These are phyloP conservation scores for Penicillium sp. DNA, from an alignment of 2,329 filamentous ascomycete genomes.

Conservation along the genomic window DNA sequence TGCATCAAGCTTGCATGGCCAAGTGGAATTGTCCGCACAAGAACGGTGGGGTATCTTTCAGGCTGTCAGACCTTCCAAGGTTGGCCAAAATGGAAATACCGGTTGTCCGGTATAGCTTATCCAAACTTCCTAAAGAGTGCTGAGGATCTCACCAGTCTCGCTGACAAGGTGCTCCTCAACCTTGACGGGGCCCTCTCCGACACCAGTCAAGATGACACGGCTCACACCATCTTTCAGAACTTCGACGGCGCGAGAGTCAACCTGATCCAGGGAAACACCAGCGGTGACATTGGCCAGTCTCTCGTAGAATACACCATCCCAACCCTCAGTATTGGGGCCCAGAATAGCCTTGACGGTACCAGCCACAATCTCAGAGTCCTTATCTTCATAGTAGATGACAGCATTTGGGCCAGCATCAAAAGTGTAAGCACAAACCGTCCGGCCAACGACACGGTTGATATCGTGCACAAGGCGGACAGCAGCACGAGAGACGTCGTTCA, in stretches of 20 bases:
- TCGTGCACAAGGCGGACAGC: slow-evolving; percentile 85
- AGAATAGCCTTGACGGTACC: slow-evolving; percentile 74
- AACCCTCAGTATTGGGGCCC: slow-evolving; percentile 57
- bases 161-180: slow-evolving; percentile 74
- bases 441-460: slow-evolving; percentile 77
- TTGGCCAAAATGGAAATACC: slow-evolving; percentile 12
- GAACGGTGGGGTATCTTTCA: slow-evolving; percentile 21
- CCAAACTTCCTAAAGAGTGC: slow-evolving; percentile 14
- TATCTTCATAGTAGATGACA: slow-evolving; percentile 89
- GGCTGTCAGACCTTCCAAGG: slow-evolving; percentile 2
- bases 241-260: slow-evolving; percentile 52
- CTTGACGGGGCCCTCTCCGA: slow-evolving; percentile 83
- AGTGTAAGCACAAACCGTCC: slow-evolving; percentile 85
- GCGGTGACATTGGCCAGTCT: slow-evolving; percentile 50
- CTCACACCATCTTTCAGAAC: slow-evolving; percentile 75
- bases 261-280: slow-evolving; percentile 60
- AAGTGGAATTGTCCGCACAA: slow-evolving; percentile 11
- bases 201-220: slow-evolving; percentile 84
- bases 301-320: slow-evolving; percentile 58
- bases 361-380: slow-evolving; percentile 69
- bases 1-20: slow-evolving; percentile 15
- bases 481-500: slow-evolving; percentile 88
- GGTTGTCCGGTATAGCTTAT: slow-evolving; percentile 1
- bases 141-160: slow-evolving; percentile 56
- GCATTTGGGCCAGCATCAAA: slow-evolving; percentile 97